Evolutionary conservation across 2,329 filamentous ascomycete species (phyloP).

Genomic region (Ophiosphaerella narmari): DNA sequence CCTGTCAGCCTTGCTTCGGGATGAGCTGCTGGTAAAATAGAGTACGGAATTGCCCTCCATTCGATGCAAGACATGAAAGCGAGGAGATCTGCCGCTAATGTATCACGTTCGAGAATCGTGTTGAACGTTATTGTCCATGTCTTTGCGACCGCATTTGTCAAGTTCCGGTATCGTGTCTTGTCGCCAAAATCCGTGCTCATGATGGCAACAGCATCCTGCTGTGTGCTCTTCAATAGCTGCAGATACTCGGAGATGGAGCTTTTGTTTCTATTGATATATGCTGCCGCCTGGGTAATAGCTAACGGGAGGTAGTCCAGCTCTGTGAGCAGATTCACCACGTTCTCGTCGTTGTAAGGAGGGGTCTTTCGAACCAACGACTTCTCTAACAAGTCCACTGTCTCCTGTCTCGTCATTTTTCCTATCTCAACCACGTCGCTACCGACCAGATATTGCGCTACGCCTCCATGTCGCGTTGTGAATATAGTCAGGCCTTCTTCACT

Average conservation of each 20-base stretch:
- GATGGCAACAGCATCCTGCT: slow-evolving; percentile 40
- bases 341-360: background rate
- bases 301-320: slow-evolving; percentile 47
- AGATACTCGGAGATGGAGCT: slow-evolving; percentile 42
- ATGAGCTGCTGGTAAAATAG: slow-evolving; percentile 12
- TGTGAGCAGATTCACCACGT: slow-evolving; percentile 6
- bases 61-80: background rate
- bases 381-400: too few relatives aligned
- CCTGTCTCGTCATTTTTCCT: too few relatives aligned
- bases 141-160: slow-evolving; percentile 47
- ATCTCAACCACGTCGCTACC: too few relatives aligned
- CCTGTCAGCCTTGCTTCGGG: too few relatives aligned
- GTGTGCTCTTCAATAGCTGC: slow-evolving; percentile 33
- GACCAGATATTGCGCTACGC: too few relatives aligned
- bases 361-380: too few relatives aligned
- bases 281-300: background rate
- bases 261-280: slow-evolving; percentile 34
- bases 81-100: slow-evolving; percentile 38
- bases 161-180: slow-evolving; percentile 39
- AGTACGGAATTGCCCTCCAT: slow-evolving; percentile 20
- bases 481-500: too few relatives aligned
- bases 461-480: too few relatives aligned
- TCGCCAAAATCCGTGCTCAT: slow-evolving; percentile 48
- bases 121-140: slow-evolving; percentile 53
- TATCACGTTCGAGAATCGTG: slow-evolving; percentile 28